Evolutionary conservation across 1,284 basidiomycete genomes (phyloP).

Genomic region (Puccinia sorghi): DNA sequence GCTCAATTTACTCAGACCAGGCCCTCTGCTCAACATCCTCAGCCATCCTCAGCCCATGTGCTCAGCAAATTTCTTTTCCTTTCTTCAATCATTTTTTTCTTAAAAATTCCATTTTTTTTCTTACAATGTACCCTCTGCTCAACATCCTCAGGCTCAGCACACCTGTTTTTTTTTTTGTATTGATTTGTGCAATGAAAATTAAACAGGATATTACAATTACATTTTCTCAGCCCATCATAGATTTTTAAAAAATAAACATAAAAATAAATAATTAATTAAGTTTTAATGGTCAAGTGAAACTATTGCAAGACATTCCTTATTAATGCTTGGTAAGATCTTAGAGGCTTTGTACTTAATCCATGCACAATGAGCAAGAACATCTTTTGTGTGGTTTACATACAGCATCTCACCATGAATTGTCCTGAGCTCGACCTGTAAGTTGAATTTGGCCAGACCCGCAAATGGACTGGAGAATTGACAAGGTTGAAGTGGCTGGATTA

Average conservation of each 20-base stretch:
- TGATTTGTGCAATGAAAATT: too few relatives aligned
- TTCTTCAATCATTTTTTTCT: too few relatives aligned
- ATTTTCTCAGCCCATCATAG: not conserved
- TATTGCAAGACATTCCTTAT: slow-evolving; percentile 7
- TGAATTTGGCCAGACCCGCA: slow-evolving; percentile 22
- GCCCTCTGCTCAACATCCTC: too few relatives aligned
- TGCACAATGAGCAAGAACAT: slow-evolving; percentile 43
- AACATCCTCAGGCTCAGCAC: too few relatives aligned
- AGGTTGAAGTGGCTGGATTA: slow-evolving; percentile 22
- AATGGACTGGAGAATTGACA: slow-evolving; percentile 19
- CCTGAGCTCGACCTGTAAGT: slow-evolving; percentile 16
- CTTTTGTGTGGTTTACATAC: not conserved
- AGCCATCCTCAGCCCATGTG: too few relatives aligned
- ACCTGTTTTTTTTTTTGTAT: too few relatives aligned
- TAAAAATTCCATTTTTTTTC: too few relatives aligned
- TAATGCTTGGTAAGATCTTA: slow-evolving; percentile 10
- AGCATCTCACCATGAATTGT: not conserved
- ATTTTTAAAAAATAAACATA: not conserved
- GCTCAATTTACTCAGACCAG: too few relatives aligned
- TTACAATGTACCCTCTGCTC: too few relatives aligned
- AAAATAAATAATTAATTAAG: not conserved
- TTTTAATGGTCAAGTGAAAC: slow-evolving; percentile 7
- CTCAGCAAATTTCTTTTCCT: too few relatives aligned
- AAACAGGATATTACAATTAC: not conserved
- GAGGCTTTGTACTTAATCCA: slow-evolving; percentile 20